Base-by-base conservation (phyloP, 176 grass and related monocot species). In the Chloris gayana region DNA sequence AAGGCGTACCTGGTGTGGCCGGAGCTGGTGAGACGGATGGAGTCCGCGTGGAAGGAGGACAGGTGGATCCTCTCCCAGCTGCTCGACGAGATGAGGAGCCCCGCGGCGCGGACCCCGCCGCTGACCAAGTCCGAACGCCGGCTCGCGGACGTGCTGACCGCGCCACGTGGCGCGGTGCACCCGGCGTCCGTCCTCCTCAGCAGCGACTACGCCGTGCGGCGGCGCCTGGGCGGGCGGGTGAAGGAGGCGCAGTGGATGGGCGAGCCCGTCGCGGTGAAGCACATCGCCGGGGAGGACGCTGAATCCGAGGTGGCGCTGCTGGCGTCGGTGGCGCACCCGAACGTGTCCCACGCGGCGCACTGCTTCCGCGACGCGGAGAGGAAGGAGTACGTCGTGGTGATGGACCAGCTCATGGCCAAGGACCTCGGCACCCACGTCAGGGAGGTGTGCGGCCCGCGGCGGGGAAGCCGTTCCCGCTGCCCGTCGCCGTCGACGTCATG, bases 241-340 rank as follows among this genome's bases (percentile, higher is more conserved):
- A 98, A 98, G 87, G 96, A 95, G 84, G 96, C 85, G 56, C 96
- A 98, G 53, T 98, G 96, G 96, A 85, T 94, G 85, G 92, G 92
- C 26, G 96, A 88, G 37, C 89, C 61, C 82, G 86, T 95, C 59
- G 92, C 84, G 1, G 82, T 98, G 78, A 93, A 93, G 82, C 96
- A 98, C 44, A 41, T 91, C 67, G 89, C 91, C 44, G 86, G 96
- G 9, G 92, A 95, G 72, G 35, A 37, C 35, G 35, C 35, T 24
- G 84, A 84, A 8, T 74, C 60, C 30, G 95, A 98, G 77, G 84
- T 93, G 12, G 76, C 88, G 11, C 38, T 91, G 70, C 80, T 98
- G n/a, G 84, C 90, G 0, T 93, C 88, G 57, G 75, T 98, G 81
- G 64, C 80, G 67, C 92, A 98, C 82, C 92, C 92, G 1, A 89